These are phyloP conservation scores for Xylariaceae sp. DNA, from an alignment of 2,329 filamentous ascomycete genomes.

Conservation along the genomic window DNA sequence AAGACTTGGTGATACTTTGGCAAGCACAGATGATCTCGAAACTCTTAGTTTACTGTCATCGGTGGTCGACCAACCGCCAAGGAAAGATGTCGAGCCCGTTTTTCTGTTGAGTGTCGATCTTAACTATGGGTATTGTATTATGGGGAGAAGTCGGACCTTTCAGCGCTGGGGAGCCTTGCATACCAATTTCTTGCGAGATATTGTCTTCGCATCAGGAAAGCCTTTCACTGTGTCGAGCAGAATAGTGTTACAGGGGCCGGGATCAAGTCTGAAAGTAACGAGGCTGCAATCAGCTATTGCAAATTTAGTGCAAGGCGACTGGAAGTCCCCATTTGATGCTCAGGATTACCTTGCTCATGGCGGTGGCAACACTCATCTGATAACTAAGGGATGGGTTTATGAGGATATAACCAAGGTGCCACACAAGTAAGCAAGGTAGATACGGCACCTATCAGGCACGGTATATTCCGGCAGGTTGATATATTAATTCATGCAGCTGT, in stretches of 20 bases:
- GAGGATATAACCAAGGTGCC: conserved; percentile 17
- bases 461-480: not conserved
- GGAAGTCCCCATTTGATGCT: not conserved
- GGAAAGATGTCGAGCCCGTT: not conserved
- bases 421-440: not conserved
- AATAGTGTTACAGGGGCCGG: not conserved
- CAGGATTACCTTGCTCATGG: too few species aligned
- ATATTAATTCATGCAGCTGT: conserved; percentile 22
- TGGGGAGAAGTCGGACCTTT: not conserved
- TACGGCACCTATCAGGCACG: conserved; percentile 6
- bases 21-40: not conserved
- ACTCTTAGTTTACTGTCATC: conserved; percentile 13
- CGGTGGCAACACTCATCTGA: not conserved
- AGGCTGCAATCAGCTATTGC: too few species aligned
- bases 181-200: not conserved
- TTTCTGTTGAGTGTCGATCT: not conserved
- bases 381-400: conserved; percentile 13
- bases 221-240: not conserved
- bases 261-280: not conserved
- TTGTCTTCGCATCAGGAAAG: not conserved
- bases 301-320: not conserved
- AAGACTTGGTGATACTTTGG: conserved; percentile 7
- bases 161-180: not conserved
- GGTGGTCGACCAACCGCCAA: not conserved
- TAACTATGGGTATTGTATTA: too few species aligned